Evolutionary conservation across 169 alveolate genomes (phyloP), one percentile per base, ranked within the genome.

Genomic region (Plasmodium gallinaceum): DNA sequence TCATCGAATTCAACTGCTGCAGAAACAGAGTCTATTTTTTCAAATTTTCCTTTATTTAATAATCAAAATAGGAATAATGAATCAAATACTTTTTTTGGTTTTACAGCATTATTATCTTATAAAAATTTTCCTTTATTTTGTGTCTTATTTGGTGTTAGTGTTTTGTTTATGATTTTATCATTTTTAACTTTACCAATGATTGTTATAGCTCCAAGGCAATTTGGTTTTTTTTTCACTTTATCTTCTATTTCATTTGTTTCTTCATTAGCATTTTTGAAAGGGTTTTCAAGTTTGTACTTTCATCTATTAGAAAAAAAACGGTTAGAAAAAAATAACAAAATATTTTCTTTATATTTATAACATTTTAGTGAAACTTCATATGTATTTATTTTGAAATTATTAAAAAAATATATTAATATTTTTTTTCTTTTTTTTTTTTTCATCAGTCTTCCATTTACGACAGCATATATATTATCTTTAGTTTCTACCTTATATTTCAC

Each of bases 121-220:
- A 80, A 80, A 39, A 80, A 80, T 22, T 80, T 80, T 18, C 90
- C 90, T 4, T 46, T 80, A 12, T 80, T 80, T 32, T 80, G 90
- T 54, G 39, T 80, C 8, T 80, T 80, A 37, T 80, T 80, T 80
- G 90, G 90, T 7, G 54, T 80, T 37, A 80, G 90, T 57, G 57
- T 80, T n/a, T 12, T 65, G 7, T 80, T 80, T 46, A 45, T 80
- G 20, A 52, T 80, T 10, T 54, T 80, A 46, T 68, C 90, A 5
- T 68, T 80, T 60, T 80, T 80, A 52, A 80, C 90, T 14, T 68
- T 80, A 46, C 90, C 90, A 43, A 80, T 80, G 90, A 80, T 80
- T 54, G 90, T 80, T 1, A 80, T 80, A 12, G 20, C 90, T 0
- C 90, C 90, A 14, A 65, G 90, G 18, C 90, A 80, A 26, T 80